Conservation (phyloP, 306 rosid genomes). For the Styphnolobium japonicum region DNA sequence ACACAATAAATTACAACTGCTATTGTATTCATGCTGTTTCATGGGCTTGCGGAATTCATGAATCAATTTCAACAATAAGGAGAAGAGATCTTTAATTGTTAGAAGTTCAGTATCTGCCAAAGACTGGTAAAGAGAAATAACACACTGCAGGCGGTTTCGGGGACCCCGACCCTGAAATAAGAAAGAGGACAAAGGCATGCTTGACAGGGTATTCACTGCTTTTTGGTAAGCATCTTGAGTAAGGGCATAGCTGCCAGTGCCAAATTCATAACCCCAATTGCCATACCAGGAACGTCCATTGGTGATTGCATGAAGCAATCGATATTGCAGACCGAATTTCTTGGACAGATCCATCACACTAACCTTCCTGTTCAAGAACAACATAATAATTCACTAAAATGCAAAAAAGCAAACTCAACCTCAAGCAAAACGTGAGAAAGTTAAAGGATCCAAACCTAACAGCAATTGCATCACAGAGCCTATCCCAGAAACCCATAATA, state of each 20-base stretch:
- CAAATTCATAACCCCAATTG: constrained; percentile 74
- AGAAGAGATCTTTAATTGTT: constrained; percentile 61
- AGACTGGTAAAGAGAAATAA: constrained; percentile 58
- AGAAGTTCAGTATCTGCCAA: constrained; percentile 43
- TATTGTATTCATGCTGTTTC: not conserved
- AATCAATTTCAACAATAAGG: constrained; percentile 38
- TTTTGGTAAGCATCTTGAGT: constrained; percentile 51
- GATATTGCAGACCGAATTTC: constrained; percentile 61
- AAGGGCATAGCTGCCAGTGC: constrained; percentile 69
- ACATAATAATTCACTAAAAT: not conserved
- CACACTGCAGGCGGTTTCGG: constrained; percentile 40
- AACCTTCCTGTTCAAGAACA: constrained; percentile 47
- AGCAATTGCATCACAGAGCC: constrained; percentile 53
- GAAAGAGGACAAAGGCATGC: constrained; percentile 41
- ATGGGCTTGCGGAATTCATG: constrained; percentile 20
- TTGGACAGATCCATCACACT: constrained; percentile 80
- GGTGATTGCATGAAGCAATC: constrained; percentile 59
- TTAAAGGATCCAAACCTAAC: constrained; percentile 41
- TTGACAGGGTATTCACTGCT: constrained; percentile 48
- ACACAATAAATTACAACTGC: constrained; percentile 33
- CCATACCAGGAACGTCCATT: constrained; percentile 67
- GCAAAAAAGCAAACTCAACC: not conserved
- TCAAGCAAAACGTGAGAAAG: not conserved
- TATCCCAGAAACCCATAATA: constrained; percentile 70
- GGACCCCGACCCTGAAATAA: constrained; percentile 44